Evolutionary conservation across 257 asterid genomes (phyloP), one percentile per base, ranked within the genome.

Genomic region (Jacaranda copaia): DNA sequence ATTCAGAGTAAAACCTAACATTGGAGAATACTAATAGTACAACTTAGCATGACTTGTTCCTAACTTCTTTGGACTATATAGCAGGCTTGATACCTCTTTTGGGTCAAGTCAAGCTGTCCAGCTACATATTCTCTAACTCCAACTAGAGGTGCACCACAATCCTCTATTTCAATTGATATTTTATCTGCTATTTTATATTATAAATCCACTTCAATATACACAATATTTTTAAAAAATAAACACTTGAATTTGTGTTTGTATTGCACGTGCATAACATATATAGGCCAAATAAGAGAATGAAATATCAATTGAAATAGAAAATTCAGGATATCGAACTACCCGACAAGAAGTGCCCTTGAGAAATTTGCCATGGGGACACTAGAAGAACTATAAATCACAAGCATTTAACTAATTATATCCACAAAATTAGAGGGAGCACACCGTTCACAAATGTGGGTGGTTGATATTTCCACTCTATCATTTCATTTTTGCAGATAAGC

Each of bases 91-190:
- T 38, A 64, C 46, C 58, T 75, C 57, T 75, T 56, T 36, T 45
- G 56, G 18, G 63, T 55, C 76, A 11, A 70, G 43, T 18, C 5
- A 8, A 66, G 40, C 5, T 8, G 5, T 61, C 25, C 70, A 70
- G 75, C 72, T 80, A 73, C 49, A 42, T 11, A 38, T n/a, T 40
- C 35, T 76, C 69, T n/a, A 68, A 42, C 75, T 73, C 73, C 59
- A 35, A 4, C 45, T 72, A 25, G 48, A 39, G 79, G 74, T 77
- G 63, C 52, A 68, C 40, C 46, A 38, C 20, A 40, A 60, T 75
- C 40, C 62, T 63, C 16, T 25, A 25, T 25, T 25, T 25, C 32
- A 25, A 25, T 25, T 25, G 2, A 25, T 25, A 25, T 25, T 25
- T 25, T 2, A 2, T 25, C 32, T 25, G 32, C 32, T 25, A 25